Conservation (phyloP, 169 alveolate genomes). For the Plasmodium vinckei region DNA sequence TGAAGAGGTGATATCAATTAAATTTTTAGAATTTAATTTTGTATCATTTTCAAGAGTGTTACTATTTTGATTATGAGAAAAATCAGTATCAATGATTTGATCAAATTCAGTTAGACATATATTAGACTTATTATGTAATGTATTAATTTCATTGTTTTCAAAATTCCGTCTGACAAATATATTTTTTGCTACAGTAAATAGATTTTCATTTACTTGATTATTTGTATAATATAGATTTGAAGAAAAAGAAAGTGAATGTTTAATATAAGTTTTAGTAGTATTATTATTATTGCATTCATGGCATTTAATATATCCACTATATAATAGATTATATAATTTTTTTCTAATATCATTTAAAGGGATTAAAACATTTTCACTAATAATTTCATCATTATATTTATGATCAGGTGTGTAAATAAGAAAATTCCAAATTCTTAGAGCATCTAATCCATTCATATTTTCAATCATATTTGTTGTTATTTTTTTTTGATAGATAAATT, state of each 20-base stretch:
- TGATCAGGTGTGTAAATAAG: constrained; percentile 21
- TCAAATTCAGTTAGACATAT: constrained; percentile 22
- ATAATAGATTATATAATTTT: constrained; percentile 54
- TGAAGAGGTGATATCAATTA: not conserved
- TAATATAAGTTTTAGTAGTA: constrained; percentile 45
- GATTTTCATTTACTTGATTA: constrained; percentile 41
- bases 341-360: constrained; percentile 71
- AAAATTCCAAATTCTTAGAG: constrained; percentile 55
- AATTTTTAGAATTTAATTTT: not conserved
- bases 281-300: constrained; percentile 60
- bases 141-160: constrained; percentile 67
- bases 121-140: constrained; percentile 41
- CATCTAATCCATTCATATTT: constrained; percentile 56
- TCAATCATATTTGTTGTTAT: constrained; percentile 33
- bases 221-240: constrained; percentile 25
- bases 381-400: constrained; percentile 57
- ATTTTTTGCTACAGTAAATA: constrained; percentile 60
- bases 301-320: constrained; percentile 56
- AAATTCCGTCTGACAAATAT: constrained; percentile 30
- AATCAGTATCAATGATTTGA: too few relatives aligned
- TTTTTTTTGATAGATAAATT: constrained; percentile 48
- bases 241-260: constrained; percentile 57
- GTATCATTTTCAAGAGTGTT: too few relatives aligned
- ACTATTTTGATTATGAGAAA: too few relatives aligned
- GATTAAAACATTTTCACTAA: constrained; percentile 71